Conservation (phyloP, 257 asterid genomes). For the Nicotiana knightiana region DNA sequence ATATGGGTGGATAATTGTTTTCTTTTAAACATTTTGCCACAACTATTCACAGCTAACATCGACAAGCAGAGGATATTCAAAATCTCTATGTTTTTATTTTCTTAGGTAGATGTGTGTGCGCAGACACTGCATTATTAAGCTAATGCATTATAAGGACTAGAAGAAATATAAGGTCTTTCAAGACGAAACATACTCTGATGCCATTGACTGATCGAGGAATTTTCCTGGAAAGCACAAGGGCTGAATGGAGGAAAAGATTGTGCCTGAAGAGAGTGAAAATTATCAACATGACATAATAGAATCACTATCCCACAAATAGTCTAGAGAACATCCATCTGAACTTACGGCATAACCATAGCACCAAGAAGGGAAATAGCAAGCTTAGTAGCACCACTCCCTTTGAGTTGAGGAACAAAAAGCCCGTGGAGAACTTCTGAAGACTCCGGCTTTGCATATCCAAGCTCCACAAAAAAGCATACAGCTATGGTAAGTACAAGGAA, state of each 20-base stretch:
- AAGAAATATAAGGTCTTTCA: no score
- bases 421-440: conserved; percentile 67
- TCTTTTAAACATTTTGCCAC: no score
- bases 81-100: not conserved
- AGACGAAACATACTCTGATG: no score
- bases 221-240: conserved; percentile 90
- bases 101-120: not conserved
- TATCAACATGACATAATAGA: not conserved
- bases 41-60: not conserved
- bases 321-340: conserved; percentile 1
- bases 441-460: conserved; percentile 72
- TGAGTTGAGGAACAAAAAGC: conserved; percentile 79
- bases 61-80: not conserved
- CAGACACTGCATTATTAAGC: no score
- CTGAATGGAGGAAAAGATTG: conserved; percentile 96
- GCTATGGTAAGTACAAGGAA: conserved; percentile 79
- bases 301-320: not conserved
- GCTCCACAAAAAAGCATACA: conserved; percentile 76
- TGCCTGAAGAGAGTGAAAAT: conserved; percentile 45
- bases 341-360: conserved; percentile 99
- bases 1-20: no score
- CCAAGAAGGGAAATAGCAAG: conserved; percentile 94
- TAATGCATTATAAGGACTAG: no score
- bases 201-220: conserved; percentile 55
- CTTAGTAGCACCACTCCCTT: conserved; percentile 84